Percentiles rank a stretch among this genome's conserved stretches.
Evolutionary conservation across 768 basidiomycete genomes (phyloP).

Genomic region (Leccinum subgranulosum): DNA sequence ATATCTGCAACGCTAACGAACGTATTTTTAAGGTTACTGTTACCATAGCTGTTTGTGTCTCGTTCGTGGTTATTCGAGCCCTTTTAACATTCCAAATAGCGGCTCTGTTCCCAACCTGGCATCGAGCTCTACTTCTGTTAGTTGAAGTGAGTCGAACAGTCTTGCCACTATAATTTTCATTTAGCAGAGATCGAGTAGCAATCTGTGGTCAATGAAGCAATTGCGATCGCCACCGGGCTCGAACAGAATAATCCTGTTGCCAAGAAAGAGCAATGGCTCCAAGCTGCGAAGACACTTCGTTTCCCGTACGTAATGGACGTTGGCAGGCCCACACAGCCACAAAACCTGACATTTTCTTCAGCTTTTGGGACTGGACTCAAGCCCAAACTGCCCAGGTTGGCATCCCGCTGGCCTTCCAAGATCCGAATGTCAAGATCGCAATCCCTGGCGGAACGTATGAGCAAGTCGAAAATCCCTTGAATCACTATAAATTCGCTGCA

Average conservation of each 20-base stretch:
- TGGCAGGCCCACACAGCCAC: not conserved
- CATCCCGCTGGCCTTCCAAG: slow-evolving; percentile 4
- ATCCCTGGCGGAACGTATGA: not conserved
- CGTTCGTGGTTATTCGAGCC: not conserved
- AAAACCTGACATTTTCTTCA: not conserved
- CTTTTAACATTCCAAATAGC: slow-evolving; percentile 11
- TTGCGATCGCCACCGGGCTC: slow-evolving; percentile 10
- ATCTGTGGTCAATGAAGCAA: slow-evolving; percentile 14
- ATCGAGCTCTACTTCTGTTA: slow-evolving; percentile 13
- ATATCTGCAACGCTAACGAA: not conserved
- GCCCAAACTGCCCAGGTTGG: not conserved
- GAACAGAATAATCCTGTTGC: slow-evolving; percentile 1
- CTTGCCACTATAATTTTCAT: too few species aligned
- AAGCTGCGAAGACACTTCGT: slow-evolving; percentile 12
- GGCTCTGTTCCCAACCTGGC: slow-evolving; percentile 22
- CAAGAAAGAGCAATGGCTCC: slow-evolving; percentile 7
- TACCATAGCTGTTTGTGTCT: slow-evolving; percentile 15
- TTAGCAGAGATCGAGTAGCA: slow-evolving; percentile 3
- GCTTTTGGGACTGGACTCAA: slow-evolving; percentile 19
- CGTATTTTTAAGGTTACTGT: slow-evolving; percentile 13
- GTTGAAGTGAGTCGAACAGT: slow-evolving; percentile 6
- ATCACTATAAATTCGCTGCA: slow-evolving; percentile 7
- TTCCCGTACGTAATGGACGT: slow-evolving; percentile 10
- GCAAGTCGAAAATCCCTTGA: slow-evolving; percentile 10
- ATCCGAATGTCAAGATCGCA: not conserved